phyloP scores from a whole-genome alignment of 2,329 filamentous ascomycete genomes.

The Fusarium palustre region DNA sequence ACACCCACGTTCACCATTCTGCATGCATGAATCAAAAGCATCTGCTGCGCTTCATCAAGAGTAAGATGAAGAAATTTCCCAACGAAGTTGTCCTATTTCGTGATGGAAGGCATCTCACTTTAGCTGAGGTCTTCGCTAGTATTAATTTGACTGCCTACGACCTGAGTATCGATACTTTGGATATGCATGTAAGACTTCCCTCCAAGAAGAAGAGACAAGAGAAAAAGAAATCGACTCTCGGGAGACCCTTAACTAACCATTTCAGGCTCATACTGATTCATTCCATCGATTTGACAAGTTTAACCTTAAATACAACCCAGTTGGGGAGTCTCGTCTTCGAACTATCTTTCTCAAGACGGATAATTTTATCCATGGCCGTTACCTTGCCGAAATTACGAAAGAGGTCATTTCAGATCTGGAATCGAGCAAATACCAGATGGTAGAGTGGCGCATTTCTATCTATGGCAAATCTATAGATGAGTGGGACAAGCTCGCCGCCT shows the following conservation, averaged over 20 bases:
- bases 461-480: slow-evolving; percentile 93
- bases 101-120: slow-evolving; percentile 90
- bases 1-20: slow-evolving; percentile 98
- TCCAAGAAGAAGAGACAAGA: background rate
- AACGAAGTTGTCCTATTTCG: slow-evolving; percentile 93
- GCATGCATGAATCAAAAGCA: slow-evolving; percentile 99
- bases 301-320: slow-evolving; percentile 98
- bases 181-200: slow-evolving; percentile 85
- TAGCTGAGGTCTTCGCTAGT: slow-evolving; percentile 94
- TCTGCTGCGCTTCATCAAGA: slow-evolving; percentile 97
- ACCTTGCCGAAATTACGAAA: slow-evolving; percentile 96
- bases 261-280: slow-evolving; percentile 90
- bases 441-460: slow-evolving; percentile 98
- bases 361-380: slow-evolving; percentile 95
- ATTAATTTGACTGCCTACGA: slow-evolving; percentile 98
- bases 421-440: slow-evolving; percentile 99
- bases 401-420: slow-evolving; percentile 98
- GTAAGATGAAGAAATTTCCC: slow-evolving; percentile 98
- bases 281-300: slow-evolving; percentile 99
- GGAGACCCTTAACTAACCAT: slow-evolving; percentile 13
- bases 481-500: slow-evolving; percentile 97
- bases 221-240: background rate
- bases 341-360: slow-evolving; percentile 99
- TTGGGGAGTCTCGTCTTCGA: slow-evolving; percentile 92
- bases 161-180: slow-evolving; percentile 95